phyloP scores from a whole-genome alignment of 1,284 basidiomycete species.

The Pseudozyma pruni region DNA sequence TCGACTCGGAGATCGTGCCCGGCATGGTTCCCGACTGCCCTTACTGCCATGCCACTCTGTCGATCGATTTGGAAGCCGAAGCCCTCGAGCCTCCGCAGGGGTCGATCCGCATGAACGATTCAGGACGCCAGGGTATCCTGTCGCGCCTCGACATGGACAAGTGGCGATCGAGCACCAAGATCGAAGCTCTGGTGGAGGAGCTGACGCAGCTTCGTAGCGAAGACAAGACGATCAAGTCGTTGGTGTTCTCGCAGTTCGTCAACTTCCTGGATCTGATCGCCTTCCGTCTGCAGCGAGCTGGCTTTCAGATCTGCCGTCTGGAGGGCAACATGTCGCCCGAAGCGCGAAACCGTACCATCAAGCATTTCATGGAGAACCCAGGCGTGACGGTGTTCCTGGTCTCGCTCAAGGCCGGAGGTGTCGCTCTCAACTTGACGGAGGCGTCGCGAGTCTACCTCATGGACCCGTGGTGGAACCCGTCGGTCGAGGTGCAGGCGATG shows the following conservation, averaged over 20 bases:
- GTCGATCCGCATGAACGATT: conserved; percentile 67
- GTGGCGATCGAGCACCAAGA: conserved; percentile 95
- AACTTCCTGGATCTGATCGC: conserved; percentile 84
- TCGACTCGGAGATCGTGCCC: conserved; percentile 77
- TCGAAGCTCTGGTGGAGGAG: conserved; percentile 96
- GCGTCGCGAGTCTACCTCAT: conserved; percentile 67
- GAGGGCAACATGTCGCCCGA: conserved; percentile 98
- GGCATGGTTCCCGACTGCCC: conserved; percentile 80
- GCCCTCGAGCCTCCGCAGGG: conserved; percentile 82
- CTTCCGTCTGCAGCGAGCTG: conserved; percentile 88
- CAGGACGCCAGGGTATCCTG: conserved; percentile 86
- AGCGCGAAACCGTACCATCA: conserved; percentile 91
- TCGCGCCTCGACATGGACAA: conserved; percentile 86
- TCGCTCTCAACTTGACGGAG: conserved; percentile 73
- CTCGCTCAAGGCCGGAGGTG: conserved; percentile 91
- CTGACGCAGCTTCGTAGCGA: conserved; percentile 82
- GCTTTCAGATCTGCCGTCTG: conserved; percentile 86
- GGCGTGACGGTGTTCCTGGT: conserved; percentile 97
- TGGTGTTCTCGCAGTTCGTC: conserved; percentile 95
- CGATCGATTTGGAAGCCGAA: conserved; percentile 93
- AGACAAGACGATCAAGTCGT: conserved; percentile 92
- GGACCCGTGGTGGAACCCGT: conserved; percentile 68
- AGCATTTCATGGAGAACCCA: conserved; percentile 93
- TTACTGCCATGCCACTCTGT: conserved; percentile 90
- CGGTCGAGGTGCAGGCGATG: conserved; percentile 78